phyloP scores from a whole-genome alignment of 441 rosid species.

The Erysimum cheiri region DNA sequence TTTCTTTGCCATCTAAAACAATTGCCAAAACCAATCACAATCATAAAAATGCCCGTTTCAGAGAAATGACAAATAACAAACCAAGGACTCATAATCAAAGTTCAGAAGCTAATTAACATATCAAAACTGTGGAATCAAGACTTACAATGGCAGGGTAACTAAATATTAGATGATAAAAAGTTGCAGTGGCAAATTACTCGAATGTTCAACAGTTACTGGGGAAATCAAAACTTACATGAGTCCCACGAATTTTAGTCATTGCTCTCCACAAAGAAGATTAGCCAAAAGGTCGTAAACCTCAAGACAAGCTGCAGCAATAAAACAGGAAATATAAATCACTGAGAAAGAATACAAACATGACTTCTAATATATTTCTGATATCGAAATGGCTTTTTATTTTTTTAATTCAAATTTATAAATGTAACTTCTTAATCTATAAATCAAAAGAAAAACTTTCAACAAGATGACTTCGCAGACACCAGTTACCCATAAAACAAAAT shows the following conservation, averaged over 20 bases:
- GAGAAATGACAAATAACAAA: neutral
- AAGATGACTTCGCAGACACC: constrained; percentile 7
- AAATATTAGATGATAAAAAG: neutral
- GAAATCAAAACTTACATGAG: constrained; percentile 34
- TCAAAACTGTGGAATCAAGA: constrained; percentile 19
- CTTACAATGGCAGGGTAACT: neutral
- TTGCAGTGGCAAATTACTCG: neutral
- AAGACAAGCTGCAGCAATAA: constrained; percentile 24
- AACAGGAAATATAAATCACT: neutral
- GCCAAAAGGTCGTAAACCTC: constrained; percentile 8
- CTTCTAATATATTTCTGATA: no score
- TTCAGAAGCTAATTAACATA: constrained; percentile 23
- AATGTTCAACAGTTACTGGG: neutral
- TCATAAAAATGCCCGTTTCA: constrained; percentile 7
- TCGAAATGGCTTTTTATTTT: no score
- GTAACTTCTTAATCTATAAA: neutral
- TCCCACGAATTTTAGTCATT: constrained; percentile 33
- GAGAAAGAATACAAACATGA: constrained; percentile 16
- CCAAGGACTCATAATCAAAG: neutral
- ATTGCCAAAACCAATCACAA: constrained; percentile 33
- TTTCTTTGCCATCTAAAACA: constrained; percentile 60
- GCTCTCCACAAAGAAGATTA: constrained; percentile 21
- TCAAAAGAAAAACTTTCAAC: neutral
- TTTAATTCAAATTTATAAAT: no score
- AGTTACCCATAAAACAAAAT: neutral